Evolutionary conservation across 257 asterid genomes (phyloP).

Genomic region (Dorcoceras hygrometricum): DNA sequence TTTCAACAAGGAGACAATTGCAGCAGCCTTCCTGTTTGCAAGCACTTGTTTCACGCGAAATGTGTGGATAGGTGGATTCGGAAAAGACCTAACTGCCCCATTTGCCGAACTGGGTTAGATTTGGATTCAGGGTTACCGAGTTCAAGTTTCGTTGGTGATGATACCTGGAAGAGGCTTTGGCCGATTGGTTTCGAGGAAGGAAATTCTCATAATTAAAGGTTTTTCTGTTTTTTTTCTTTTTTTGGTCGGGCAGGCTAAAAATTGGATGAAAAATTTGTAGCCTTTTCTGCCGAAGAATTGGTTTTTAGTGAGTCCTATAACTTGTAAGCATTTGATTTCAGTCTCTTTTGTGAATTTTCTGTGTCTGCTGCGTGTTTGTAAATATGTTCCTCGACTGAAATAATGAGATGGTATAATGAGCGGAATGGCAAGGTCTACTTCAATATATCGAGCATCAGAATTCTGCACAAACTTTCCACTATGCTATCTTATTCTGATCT

Average conservation of each 20-base stretch:
- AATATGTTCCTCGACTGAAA: not conserved
- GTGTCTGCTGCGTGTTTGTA: not conserved
- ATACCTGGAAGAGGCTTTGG: conserved; percentile 66
- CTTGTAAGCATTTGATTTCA: not conserved
- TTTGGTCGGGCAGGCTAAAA: not conserved
- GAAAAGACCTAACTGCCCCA: conserved; percentile 71
- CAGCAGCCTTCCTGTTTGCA: conserved; percentile 59
- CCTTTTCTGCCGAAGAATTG: not conserved
- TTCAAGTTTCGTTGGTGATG: conserved; percentile 35
- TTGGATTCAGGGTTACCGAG: conserved; percentile 34
- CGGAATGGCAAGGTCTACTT: not conserved
- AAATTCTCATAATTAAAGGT: conserved; percentile 18
- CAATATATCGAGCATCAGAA: not conserved
- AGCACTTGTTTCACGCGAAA: conserved; percentile 61
- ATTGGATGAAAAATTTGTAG: not conserved
- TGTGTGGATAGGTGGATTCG: conserved; percentile 80
- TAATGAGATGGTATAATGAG: not conserved
- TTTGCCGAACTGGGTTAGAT: conserved; percentile 67
- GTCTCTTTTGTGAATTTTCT: not conserved
- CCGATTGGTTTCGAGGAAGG: conserved; percentile 40
- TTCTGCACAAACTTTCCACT: not conserved
- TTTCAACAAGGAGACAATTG: conserved; percentile 61
- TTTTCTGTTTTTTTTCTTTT: too few relatives aligned
- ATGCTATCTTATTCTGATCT: not conserved
- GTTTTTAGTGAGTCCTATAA: not conserved